Base-by-base conservation (phyloP, 306 rosid genomes). In the Vigna angularis region DNA sequence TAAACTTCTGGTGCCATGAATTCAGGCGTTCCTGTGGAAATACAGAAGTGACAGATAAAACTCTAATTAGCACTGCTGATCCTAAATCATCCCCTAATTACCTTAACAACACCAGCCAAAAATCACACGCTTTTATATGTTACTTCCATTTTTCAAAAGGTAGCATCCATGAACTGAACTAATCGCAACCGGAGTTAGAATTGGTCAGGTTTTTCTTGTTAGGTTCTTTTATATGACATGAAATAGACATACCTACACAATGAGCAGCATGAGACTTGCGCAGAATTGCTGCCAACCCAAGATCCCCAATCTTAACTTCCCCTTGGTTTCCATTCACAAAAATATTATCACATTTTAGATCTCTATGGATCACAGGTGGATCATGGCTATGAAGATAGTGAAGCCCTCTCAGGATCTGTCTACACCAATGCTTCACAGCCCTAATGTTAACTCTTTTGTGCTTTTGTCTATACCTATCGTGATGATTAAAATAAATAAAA, bases 1-100 rank as follows among this genome's bases (percentile, higher is more conserved):
- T 94, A 94, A 13, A 94, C 97, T 79, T 94, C 98, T 4, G 98
- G 98, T 81, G 98, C 98, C 98, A 94, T 94, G 88, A 94, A 94
- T 72, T 94, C 98, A 0, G 98, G 98, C 0, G 98, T 94, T 86
- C 98, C 98, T 92, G 86, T 55, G 3, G 72, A 77, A 75, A 44
- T 55, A 30, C 40, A 55, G 22, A 63, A 11, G 45, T 18, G 75
- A 51, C 70, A 73, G 22, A 73, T 83, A 59, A 84, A 72, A 57
- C 51, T 77, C 75, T 3, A 18, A 59, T 42, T 76, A 73, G 34
- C 78, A 72, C 24, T 42, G 56, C 50, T 15, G 16, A 73, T 50
- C 72, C 59, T 47, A 56, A 79, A 74, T 40, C 70, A 62, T 67
- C 76, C 74, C 61, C 67, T 67, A 55, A 69, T 28, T 48, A 56